Percentiles rank a stretch among this genome's conserved stretches.
phyloP scores from a whole-genome alignment of 768 basidiomycete species.

The Cyclocybe aegerita region DNA sequence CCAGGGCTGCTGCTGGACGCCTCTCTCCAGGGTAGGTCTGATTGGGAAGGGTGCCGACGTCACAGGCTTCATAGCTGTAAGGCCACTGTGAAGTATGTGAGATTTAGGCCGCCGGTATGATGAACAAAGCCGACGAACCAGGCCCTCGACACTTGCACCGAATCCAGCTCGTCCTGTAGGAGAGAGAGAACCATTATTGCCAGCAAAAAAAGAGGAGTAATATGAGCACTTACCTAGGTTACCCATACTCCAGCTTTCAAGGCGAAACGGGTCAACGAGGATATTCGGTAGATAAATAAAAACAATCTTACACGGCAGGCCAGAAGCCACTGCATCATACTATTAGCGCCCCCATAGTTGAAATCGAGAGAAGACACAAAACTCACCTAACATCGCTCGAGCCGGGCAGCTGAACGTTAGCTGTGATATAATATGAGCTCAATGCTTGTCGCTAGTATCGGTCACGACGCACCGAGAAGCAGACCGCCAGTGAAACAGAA shows the following conservation, averaged over 20 bases:
- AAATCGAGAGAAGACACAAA: background rate
- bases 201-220: constrained; percentile 36
- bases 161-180: constrained; percentile 57
- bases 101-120: background rate
- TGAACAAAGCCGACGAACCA: constrained; percentile 33
- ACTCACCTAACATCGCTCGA: constrained; percentile 22
- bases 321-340: constrained; percentile 29
- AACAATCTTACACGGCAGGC: constrained; percentile 32
- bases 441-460: background rate
- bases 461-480: constrained; percentile 38
- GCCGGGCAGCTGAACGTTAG: constrained; percentile 28
- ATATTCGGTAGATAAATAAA: background rate
- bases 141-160: constrained; percentile 63
- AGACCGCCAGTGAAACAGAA: constrained; percentile 84
- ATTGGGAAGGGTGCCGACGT: constrained; percentile 77
- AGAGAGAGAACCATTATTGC: constrained; percentile 8
- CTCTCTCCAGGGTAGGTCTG: constrained; percentile 62
- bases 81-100: constrained; percentile 45
- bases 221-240: constrained; percentile 40
- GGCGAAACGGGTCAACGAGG: background rate
- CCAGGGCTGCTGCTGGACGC: constrained; percentile 45
- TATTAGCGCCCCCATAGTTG: background rate
- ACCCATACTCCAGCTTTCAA: constrained; percentile 38
- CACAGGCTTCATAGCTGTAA: constrained; percentile 71
- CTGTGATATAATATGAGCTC: constrained; percentile 9